A percentile compares a stretch with the other conserved stretches of the same genome.
These are phyloP conservation scores for Botrytis hyacinthi DNA, from an alignment of 2,329 filamentous ascomycete species.

Conservation along the genomic window DNA sequence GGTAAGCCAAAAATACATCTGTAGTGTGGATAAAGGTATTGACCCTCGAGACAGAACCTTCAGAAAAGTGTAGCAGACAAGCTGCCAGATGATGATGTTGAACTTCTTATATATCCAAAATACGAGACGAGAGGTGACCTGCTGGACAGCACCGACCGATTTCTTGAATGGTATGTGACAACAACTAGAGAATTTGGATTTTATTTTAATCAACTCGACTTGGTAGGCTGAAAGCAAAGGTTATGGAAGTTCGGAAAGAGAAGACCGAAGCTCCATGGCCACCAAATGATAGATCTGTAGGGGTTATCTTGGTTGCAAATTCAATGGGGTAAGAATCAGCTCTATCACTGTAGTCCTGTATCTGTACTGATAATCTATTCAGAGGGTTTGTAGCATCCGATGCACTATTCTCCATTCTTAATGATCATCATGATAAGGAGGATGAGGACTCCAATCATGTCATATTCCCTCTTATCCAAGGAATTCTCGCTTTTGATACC, in stretches of 20 bases:
- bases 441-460: slow-evolving; percentile 20
- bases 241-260: slow-evolving; percentile 17
- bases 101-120: slow-evolving; percentile 64
- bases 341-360: neutral
- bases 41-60: slow-evolving; percentile 48
- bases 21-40: neutral
- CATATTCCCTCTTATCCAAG: slow-evolving; percentile 74
- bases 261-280: slow-evolving; percentile 16
- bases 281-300: slow-evolving; percentile 56
- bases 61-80: slow-evolving; percentile 56
- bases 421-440: slow-evolving; percentile 26
- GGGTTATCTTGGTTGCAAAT: slow-evolving; percentile 77
- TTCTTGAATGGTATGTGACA: slow-evolving; percentile 51
- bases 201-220: neutral
- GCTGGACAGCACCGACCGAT: slow-evolving; percentile 49
- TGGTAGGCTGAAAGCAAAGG: slow-evolving; percentile 17
- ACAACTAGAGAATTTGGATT: neutral
- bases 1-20: slow-evolving; percentile 32
- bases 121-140: slow-evolving; percentile 73
- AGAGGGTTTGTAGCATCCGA: slow-evolving; percentile 82
- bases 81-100: slow-evolving; percentile 58
- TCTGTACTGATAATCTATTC: slow-evolving; percentile 21
- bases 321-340: slow-evolving; percentile 62
- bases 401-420: slow-evolving; percentile 59
- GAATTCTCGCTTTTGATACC: slow-evolving; percentile 80